Evolutionary conservation across 352 stramenopile genomes (phyloP), one percentile per base, ranked within the genome.

Genomic region (Plasmopara halstedii): DNA sequence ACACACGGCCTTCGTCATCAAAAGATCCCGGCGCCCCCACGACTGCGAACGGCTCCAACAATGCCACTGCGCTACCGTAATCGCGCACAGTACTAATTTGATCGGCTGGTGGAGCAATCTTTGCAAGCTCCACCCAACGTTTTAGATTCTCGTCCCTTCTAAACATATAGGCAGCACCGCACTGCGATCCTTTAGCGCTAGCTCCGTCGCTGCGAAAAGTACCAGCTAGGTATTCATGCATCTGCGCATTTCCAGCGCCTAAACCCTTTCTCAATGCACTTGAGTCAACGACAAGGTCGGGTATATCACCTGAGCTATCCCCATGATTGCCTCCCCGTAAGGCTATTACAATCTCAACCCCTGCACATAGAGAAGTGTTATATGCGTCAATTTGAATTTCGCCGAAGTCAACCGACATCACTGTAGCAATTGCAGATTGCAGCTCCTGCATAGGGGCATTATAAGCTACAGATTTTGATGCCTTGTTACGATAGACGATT

Each of bases 111-210:
- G 79, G 72, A 1, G 54, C 37, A 2, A 90, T 20, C 45, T 93
- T 93, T 18, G 50, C 37, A 7, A 56, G 44, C 26, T 88, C 76
- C 0, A 54, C 65, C 82, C 82, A 93, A 9, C 63, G 67, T 6
- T 53, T 52, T 2, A 52, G 58, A 2, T 46, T 29, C 0, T 38
- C 31, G 19, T 74, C 50, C 4, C 69, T 58, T 2, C 26, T 45
- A 44, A 88, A 93, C 0, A 91, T 37, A 20, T 93, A 93, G 6
- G 60, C 62, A 14, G 79, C 82, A 8, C 82, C 82, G 19, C 78
- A 81, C 33, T 88, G 76, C 8, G 80, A 27, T 7, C 82, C 82
- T 44, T 89, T 90, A 6, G 73, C 62, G 15, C 56, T 60, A 8
- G 53, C 22, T 0, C 79, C 82, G 46, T 85, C 82, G 9, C 56